These are phyloP conservation scores for Effrenium voratum DNA, from an alignment of 73 alveolate genomes.

Conservation along the genomic window DNA sequence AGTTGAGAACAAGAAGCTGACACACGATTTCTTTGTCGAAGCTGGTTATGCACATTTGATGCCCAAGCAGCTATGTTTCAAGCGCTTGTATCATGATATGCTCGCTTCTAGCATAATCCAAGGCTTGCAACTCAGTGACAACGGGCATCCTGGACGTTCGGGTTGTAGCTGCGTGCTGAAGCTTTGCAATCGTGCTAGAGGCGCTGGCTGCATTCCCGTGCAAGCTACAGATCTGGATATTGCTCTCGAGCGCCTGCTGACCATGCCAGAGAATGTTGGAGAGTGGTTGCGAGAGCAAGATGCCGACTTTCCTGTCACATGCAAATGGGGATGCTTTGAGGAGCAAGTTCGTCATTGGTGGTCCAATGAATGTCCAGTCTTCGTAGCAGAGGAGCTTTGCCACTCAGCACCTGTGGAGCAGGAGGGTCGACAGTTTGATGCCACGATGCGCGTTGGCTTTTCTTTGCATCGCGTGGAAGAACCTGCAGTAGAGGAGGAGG, in stretches of 20 bases:
- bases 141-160: background rate
- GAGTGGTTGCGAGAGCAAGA: conserved; percentile 56
- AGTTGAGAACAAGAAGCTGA: conserved; percentile 74
- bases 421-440: conserved; percentile 47
- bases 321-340: conserved; percentile 77
- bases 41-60: conserved; percentile 56
- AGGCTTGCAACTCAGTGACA: background rate
- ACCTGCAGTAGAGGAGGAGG: background rate
- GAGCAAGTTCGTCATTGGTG: conserved; percentile 71
- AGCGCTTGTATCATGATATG: background rate
- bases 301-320: background rate
- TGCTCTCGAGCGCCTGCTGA: conserved; percentile 58
- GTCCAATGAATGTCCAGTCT: conserved; percentile 88
- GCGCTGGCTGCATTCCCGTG: conserved; percentile 75
- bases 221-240: conserved; percentile 31
- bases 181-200: conserved; percentile 66
- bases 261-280: conserved; percentile 16
- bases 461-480: conserved; percentile 66
- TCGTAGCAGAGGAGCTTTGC: conserved; percentile 76
- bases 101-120: conserved; percentile 24
- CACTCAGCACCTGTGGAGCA: conserved; percentile 39
- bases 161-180: conserved; percentile 24
- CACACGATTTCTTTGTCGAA: conserved; percentile 52
- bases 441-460: conserved; percentile 79
- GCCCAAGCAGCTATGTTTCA: conserved; percentile 69